Base-by-base conservation (phyloP, 1,284 basidiomycete species). In the Ustilago crameri region DNA sequence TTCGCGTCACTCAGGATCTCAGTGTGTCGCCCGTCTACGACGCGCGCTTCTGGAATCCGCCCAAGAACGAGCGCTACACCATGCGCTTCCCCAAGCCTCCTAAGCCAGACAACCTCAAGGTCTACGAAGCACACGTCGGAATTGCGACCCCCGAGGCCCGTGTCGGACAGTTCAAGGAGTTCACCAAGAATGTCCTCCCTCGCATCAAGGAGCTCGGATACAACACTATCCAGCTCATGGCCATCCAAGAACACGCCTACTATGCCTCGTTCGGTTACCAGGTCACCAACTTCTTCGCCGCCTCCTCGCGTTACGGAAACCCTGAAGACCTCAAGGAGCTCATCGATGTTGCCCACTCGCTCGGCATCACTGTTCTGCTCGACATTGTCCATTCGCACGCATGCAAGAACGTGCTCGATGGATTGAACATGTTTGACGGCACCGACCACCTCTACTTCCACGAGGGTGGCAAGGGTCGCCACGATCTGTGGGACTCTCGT, bases 201-300 rank as follows among this genome's bases (percentile, higher is more conserved):
- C 88, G 93, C 62, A 98, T 98, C 84, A 90, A 90, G 81, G 88
- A 89, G 57, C 87, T 98, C 22, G 96, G 94, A 4, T 98, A 98
- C 85, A 98, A 98, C 82, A 90, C 90, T 47, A 96, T 98, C 68
- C 95, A 98, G 84, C 88, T 98, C 78, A 84, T 84, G 84, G 84
- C 84, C 17, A 87, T 97, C 73, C 95, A 97, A 92, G 94, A 98
- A 83, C 95, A 98, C 79, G 92, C 95, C 3, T 98, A 98, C 85
- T 98, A 98, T 85, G 95, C 95, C 91, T 93, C 94, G 1, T 98
- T 98, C 80, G 95, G 95, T 15, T 98, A 98, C 84, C 95, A 98
- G 85, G 90, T 98, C 10, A 97, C 94, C 27, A 95, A 88, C 84
- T 98, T 98, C 87, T 98, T 98, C 80, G 93, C 95, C n/a, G 91